A percentile compares a stretch with the other conserved stretches of the same genome.
phyloP scores from a whole-genome alignment of 2,329 filamentous ascomycete genomes.

The Verticillium nubilum region DNA sequence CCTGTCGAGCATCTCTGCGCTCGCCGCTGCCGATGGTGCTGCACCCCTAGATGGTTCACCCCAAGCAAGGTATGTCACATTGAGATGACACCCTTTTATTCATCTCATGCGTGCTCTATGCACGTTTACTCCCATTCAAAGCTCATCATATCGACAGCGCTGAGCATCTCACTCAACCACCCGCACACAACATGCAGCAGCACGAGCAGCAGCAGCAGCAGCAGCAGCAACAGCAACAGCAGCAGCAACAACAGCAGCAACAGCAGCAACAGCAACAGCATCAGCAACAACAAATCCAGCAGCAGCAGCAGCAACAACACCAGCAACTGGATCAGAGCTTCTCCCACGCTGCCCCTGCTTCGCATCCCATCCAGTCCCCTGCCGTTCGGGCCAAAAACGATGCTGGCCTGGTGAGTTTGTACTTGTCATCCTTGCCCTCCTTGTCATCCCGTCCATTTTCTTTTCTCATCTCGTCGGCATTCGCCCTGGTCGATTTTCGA shows the following conservation, averaged over 20 bases:
- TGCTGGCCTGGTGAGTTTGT: not conserved
- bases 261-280: not conserved
- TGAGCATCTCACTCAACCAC: not conserved
- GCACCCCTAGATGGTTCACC: not conserved
- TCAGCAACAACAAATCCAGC: not conserved
- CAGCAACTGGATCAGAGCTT: not conserved
- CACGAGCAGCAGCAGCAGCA: not conserved
- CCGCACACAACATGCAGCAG: not conserved
- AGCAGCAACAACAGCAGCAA: not conserved
- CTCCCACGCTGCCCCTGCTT: not conserved
- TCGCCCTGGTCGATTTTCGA: not conserved
- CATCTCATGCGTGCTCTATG: not conserved
- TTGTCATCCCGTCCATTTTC: not conserved
- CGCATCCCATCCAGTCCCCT: not conserved
- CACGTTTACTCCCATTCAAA: not conserved
- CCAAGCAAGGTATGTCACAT: not conserved
- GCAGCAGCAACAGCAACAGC: not conserved
- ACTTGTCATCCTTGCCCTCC: not conserved
- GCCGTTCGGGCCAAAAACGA: not conserved
- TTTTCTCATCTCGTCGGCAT: not conserved
- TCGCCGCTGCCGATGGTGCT: constrained; percentile 32
- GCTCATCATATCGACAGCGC: not conserved
- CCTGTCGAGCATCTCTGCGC: constrained; percentile 38
- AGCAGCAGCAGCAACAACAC: not conserved
- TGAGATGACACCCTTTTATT: not conserved